phyloP scores from a whole-genome alignment of 2,329 filamentous ascomycete genomes.

The Colletotrichum paranaense region DNA sequence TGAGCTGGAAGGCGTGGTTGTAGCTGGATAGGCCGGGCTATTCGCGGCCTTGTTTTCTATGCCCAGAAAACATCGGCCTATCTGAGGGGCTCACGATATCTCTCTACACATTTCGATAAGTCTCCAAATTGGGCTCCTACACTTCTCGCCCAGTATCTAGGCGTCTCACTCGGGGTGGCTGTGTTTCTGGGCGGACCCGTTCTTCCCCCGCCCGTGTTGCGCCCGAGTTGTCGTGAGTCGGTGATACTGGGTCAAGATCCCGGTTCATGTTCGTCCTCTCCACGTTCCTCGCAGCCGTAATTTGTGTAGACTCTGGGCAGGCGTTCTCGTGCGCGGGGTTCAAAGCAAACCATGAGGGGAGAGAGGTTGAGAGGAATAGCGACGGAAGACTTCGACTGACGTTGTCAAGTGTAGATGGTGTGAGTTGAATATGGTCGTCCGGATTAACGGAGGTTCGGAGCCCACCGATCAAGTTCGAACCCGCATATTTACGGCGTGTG shows the following conservation, averaged over 20 bases:
- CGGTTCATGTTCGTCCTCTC: slow-evolving; percentile 17
- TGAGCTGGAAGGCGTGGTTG: not conserved
- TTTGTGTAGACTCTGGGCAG: slow-evolving; percentile 20
- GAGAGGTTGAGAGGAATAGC: not conserved
- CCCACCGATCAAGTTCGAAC: slow-evolving; percentile 17
- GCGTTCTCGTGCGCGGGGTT: slow-evolving; percentile 19
- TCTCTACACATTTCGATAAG: slow-evolving; percentile 23
- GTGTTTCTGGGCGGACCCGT: slow-evolving; percentile 35
- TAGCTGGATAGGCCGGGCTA: slow-evolving; percentile 11
- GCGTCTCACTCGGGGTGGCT: slow-evolving; percentile 35
- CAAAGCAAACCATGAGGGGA: not conserved
- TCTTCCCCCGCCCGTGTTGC: slow-evolving; percentile 28
- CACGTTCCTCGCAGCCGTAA: slow-evolving; percentile 16
- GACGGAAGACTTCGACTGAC: not conserved
- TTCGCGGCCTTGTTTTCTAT: not conserved
- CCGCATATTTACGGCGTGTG: not conserved
- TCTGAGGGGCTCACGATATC: slow-evolving; percentile 19
- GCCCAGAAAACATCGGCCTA: slow-evolving; percentile 8
- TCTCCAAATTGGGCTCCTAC: slow-evolving; percentile 1
- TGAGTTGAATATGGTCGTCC: slow-evolving; percentile 4
- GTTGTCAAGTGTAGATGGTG: slow-evolving; percentile 14
- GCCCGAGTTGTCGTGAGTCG: slow-evolving; percentile 29
- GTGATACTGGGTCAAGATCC: slow-evolving; percentile 19
- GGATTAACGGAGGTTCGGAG: slow-evolving; percentile 13
- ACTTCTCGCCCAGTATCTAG: slow-evolving; percentile 26